Evolutionary conservation across 1,139 yeast species (phyloP), one percentile per base, ranked within the genome.

Genomic region (Saccharomyces hybrid): DNA sequence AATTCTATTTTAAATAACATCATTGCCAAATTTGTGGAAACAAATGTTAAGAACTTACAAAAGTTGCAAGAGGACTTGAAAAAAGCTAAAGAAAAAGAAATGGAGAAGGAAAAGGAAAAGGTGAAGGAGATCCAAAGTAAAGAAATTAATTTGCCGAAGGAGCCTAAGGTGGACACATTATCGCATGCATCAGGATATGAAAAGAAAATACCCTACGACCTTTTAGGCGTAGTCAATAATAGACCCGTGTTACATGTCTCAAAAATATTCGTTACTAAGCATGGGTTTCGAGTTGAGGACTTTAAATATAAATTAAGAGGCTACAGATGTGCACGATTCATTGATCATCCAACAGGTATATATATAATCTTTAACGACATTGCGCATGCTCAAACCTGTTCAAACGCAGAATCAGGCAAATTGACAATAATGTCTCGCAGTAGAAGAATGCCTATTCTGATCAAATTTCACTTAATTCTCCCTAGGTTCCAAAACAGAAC

Each of bases 291-390:
- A 2, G 54, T 59, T 4, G 68, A 62, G 51, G 68, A 68, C 54
- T 67, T 68, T 54, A 65, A 66, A 47, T 58, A 59, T 7, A 64
- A 63, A 52, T 54, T 68, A 47, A 64, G 68, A 49, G 61, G 63
- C 55, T 85, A 86, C 62, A 81, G 78, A 55, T 85, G 90, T 84
- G 78, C 82, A 0, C 74, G 88, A 56, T 80, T 88, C 1, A 66
- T 86, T 51, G 76, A 81, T 3, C 91, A 86, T 59, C 72, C 73
- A 41, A 68, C 78, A 3, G 96, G 96, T 0, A 84, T 85, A 61
- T 89, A 79, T 64, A 75, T 88, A 48, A 83, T 87, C 1, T 89
- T 89, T 69, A 82, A 82, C 62, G 75, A 82, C 34, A 68, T 81
- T 24, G 72, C 74, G 46, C 89, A 86, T 57, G 88, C 95, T 47